phyloP scores from a whole-genome alignment of 306 rosid species.

The Trifolium pratense region DNA sequence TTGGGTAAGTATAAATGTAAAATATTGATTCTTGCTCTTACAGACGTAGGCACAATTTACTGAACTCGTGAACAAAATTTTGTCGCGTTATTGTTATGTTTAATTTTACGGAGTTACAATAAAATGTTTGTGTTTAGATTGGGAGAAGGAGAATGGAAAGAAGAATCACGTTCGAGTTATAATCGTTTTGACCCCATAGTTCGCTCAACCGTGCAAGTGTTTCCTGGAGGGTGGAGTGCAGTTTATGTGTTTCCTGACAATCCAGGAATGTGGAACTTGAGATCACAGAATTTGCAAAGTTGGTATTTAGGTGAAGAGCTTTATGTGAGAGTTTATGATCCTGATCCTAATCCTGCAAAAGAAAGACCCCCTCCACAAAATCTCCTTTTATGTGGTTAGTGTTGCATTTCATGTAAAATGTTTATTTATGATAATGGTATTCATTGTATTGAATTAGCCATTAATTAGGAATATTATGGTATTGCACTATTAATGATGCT shows the following conservation, averaged over 20 bases:
- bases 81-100: too few species aligned
- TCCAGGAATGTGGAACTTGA: constrained; percentile 90
- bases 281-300: constrained; percentile 67
- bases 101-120: too few species aligned
- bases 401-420: background rate
- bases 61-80: too few species aligned
- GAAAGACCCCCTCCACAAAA: constrained; percentile 67
- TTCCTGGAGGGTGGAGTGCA: constrained; percentile 75
- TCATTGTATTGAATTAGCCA: background rate
- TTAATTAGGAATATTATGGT: too few species aligned
- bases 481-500: background rate
- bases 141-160: constrained; percentile 59
- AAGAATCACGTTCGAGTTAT: constrained; percentile 43
- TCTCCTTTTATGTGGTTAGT: constrained; percentile 75
- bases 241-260: constrained; percentile 84
- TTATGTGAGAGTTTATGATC: constrained; percentile 65
- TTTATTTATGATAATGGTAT: background rate
- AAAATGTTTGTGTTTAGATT: constrained; percentile 35
- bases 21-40: too few species aligned
- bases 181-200: constrained; percentile 62
- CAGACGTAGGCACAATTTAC: too few species aligned
- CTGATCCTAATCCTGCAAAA: constrained; percentile 72
- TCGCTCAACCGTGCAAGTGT: constrained; percentile 68
- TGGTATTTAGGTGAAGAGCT: constrained; percentile 85
- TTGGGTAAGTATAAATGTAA: constrained; percentile 49